Evolutionary conservation across 2,329 filamentous ascomycete genomes (phyloP).

Genomic region (Phaeosphaeriaceae sp.): DNA sequence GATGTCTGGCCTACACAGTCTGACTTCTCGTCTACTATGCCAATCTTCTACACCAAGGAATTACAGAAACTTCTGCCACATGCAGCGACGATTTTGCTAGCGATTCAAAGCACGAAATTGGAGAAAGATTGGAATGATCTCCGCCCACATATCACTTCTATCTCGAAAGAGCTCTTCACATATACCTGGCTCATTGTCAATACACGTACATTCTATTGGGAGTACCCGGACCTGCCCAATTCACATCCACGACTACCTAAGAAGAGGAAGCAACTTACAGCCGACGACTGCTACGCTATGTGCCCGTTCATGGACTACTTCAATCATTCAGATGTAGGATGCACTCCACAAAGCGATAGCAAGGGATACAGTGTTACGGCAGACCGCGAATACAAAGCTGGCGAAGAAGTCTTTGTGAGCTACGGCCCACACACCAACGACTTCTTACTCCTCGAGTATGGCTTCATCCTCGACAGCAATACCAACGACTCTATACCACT

Average conservation of each 20-base stretch:
- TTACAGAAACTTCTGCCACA: slow-evolving; percentile 51
- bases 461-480: slow-evolving; percentile 52
- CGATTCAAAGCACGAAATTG: slow-evolving; percentile 63
- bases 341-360: slow-evolving; percentile 59
- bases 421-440: slow-evolving; percentile 78
- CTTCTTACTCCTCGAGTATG: slow-evolving; percentile 73
- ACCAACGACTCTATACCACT: slow-evolving; percentile 50
- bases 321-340: slow-evolving; percentile 62
- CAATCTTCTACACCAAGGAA: slow-evolving; percentile 60
- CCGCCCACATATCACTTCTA: slow-evolving; percentile 51
- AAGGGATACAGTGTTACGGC: slow-evolving; percentile 64
- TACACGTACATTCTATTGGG: slow-evolving; percentile 67
- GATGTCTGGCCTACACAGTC: slow-evolving; percentile 69
- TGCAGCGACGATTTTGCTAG: slow-evolving; percentile 53
- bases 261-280: slow-evolving; percentile 51
- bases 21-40: slow-evolving; percentile 67
- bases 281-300: slow-evolving; percentile 69
- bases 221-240: slow-evolving; percentile 49
- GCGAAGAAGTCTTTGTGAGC: slow-evolving; percentile 72
- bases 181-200: slow-evolving; percentile 69
- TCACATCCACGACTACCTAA: slow-evolving; percentile 50
- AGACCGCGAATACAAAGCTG: slow-evolving; percentile 57
- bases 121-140: slow-evolving; percentile 58
- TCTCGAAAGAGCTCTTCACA: slow-evolving; percentile 53
- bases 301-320: slow-evolving; percentile 78